Evolutionary conservation across 192 early-diverging fungal species (phyloP).

Genomic region (Coemansia sp.): DNA sequence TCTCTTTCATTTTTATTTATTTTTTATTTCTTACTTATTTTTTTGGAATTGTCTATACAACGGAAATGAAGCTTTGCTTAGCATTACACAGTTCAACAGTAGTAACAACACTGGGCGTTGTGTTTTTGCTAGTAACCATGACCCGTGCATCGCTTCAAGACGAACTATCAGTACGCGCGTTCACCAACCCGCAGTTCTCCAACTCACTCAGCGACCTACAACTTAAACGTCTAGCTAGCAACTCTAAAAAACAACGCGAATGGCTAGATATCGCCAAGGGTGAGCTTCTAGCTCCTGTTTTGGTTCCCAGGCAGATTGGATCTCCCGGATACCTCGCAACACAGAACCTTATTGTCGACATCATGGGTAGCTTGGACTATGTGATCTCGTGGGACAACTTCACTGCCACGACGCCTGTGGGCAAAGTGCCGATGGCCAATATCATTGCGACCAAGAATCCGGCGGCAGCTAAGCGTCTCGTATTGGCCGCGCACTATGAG

Average conservation of each 20-base stretch:
- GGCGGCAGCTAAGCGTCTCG: conserved; percentile 66
- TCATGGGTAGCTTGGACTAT: conserved; percentile 72
- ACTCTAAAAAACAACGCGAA: conserved; percentile 17
- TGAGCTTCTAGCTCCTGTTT: conserved; percentile 66
- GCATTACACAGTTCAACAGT: neutral
- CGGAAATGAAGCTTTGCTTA: neutral
- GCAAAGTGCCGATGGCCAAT: conserved; percentile 77
- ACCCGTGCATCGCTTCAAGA: conserved; percentile 10
- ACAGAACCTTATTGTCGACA: conserved; percentile 68
- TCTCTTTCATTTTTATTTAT: neutral
- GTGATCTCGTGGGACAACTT: conserved; percentile 81
- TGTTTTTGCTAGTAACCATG: neutral
- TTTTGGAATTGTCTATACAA: neutral
- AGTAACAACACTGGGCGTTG: neutral
- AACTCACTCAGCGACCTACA: conserved; percentile 32
- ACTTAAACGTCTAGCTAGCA: conserved; percentile 23
- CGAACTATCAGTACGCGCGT: conserved; percentile 18
- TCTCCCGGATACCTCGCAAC: conserved; percentile 70
- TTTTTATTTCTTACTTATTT: neutral
- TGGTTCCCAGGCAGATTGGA: conserved; percentile 80
- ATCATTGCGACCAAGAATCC: conserved; percentile 90
- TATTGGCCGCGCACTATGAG: conserved; percentile 93
- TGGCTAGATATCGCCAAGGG: conserved; percentile 57
- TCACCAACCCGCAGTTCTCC: conserved; percentile 40
- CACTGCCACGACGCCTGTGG: conserved; percentile 73